Conservation (phyloP, 139 green algal genomes). For the Volvox reticuliferus region DNA sequence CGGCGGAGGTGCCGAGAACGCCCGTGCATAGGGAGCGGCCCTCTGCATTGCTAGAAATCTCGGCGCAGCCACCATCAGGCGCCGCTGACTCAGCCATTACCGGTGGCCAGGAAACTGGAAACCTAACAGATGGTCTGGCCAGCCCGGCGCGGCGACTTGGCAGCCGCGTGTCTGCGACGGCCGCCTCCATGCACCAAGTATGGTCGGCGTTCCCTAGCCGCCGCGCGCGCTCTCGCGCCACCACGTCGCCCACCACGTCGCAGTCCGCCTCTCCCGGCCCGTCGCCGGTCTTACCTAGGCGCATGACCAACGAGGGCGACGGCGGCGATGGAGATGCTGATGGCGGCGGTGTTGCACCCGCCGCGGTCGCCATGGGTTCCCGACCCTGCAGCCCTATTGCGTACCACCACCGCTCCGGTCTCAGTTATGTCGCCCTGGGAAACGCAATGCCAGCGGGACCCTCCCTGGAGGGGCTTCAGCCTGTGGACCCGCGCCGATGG, state of each 20-base stretch:
- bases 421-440: neutral
- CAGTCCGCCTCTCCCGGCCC: neutral
- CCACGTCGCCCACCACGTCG: neutral
- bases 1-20: neutral
- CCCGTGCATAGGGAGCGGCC: neutral
- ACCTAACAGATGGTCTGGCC: too few species aligned
- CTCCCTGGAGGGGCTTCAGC: conserved; percentile 32
- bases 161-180: neutral
- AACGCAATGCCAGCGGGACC: neutral
- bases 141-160: neutral
- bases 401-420: conserved; percentile 37
- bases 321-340: neutral
- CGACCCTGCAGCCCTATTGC: neutral
- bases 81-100: neutral
- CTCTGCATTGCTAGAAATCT: too few species aligned
- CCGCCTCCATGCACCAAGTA: neutral
- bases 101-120: neutral
- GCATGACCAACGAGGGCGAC: neutral
- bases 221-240: neutral
- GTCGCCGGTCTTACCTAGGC: neutral
- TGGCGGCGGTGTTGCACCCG: neutral
- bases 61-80: neutral
- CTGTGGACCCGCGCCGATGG: neutral
- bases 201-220: neutral
- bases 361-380: neutral